Evolutionary conservation across 2,329 filamentous ascomycete genomes (phyloP).

Genomic region (Teratosphaeria viscida): DNA sequence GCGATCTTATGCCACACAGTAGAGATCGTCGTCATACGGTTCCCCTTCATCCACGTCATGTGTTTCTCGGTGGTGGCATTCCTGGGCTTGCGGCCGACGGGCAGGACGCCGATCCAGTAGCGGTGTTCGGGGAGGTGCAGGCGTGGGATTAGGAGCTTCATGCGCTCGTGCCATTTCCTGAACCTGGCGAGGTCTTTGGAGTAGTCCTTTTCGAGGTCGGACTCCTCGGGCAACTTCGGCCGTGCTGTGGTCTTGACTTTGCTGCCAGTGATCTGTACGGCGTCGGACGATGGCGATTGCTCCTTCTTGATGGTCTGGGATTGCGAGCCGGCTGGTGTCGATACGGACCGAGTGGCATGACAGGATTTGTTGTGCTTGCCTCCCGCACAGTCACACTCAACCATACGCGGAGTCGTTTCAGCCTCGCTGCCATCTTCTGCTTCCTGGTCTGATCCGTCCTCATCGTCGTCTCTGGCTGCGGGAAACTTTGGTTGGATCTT

Average conservation of each 20-base stretch:
- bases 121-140: slow-evolving; percentile 14
- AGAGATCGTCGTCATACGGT: slow-evolving; percentile 20
- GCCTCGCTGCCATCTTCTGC: neutral
- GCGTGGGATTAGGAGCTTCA: slow-evolving; percentile 10
- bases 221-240: neutral
- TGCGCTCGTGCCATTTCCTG: slow-evolving; percentile 16
- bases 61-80: slow-evolving; percentile 9
- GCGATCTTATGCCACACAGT: slow-evolving; percentile 22
- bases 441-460: neutral
- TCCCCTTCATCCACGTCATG: slow-evolving; percentile 22
- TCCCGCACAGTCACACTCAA: neutral
- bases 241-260: neutral
- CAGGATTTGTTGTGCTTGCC: slow-evolving; percentile 1
- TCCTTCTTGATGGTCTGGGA: neutral
- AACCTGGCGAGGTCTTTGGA: slow-evolving; percentile 7
- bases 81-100: slow-evolving; percentile 5
- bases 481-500: neutral
- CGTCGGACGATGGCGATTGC: neutral
- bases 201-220: slow-evolving; percentile 10
- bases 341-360: slow-evolving; percentile 1
- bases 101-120: slow-evolving; percentile 26
- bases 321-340: slow-evolving; percentile 7
- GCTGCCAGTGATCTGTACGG: neutral
- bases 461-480: neutral
- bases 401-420: neutral